These are phyloP conservation scores for Pestalotiopsis sp. DNA, from an alignment of 2,329 filamentous ascomycete genomes.

Conservation along the genomic window DNA sequence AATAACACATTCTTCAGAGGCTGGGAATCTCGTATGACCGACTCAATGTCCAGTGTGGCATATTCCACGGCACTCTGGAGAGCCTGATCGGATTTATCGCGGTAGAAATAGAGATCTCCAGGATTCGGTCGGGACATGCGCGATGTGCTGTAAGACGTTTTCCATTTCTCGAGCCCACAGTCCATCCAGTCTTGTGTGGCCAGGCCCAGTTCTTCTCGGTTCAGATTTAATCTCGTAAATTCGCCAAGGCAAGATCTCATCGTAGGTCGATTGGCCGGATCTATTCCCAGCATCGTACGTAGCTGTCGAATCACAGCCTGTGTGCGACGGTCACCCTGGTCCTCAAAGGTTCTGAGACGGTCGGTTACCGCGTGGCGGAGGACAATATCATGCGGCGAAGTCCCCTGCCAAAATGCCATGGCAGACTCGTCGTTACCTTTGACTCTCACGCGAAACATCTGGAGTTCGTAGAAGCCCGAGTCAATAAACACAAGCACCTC, in stretches of 20 bases:
- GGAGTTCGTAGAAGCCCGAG: neutral
- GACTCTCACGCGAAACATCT: neutral
- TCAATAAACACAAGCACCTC: neutral
- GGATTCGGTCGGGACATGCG: neutral
- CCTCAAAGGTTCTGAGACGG: neutral
- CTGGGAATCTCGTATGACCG: neutral
- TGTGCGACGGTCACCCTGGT: neutral
- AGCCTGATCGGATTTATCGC: neutral
- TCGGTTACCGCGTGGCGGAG: neutral
- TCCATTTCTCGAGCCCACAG: neutral
- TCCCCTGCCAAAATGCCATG: neutral
- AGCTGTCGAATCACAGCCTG: neutral
- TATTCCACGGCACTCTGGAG: neutral
- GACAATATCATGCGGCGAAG: neutral
- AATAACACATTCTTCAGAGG: neutral
- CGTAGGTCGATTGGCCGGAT: neutral
- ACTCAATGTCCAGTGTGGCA: neutral
- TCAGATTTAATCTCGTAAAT: neutral
- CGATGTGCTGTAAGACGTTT: neutral
- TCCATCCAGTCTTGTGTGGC: neutral
- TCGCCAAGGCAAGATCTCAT: neutral
- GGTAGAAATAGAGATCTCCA: neutral
- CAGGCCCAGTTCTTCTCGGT: neutral
- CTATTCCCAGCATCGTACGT: neutral
- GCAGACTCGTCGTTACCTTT: neutral